Conservation (phyloP, 2,329 filamentous ascomycete genomes). For the Phialophora tarda region DNA sequence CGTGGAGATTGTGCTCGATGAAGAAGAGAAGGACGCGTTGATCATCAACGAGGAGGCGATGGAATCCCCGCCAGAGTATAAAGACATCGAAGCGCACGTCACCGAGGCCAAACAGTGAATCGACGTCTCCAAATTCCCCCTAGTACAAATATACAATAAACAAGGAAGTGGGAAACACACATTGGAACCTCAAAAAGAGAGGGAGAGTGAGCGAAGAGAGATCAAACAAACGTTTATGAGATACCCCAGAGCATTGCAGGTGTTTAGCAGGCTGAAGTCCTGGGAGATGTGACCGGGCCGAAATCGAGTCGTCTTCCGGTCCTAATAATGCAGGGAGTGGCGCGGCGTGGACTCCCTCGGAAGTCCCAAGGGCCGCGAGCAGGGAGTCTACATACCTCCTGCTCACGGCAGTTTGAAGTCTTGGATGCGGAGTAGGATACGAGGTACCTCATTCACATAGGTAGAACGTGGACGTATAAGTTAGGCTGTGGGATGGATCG, state of each 20-base stretch:
- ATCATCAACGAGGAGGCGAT: constrained; percentile 38
- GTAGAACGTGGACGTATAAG: neutral
- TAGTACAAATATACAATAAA: neutral
- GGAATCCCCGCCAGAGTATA: constrained; percentile 45
- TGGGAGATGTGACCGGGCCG: neutral
- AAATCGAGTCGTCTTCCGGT: neutral
- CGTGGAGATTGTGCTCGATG: constrained; percentile 39
- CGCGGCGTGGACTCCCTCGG: neutral
- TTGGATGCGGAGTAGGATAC: neutral
- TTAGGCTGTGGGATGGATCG: neutral
- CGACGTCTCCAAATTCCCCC: neutral
- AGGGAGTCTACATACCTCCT: neutral
- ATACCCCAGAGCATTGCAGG: constrained; percentile 33
- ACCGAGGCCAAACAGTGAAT: constrained; percentile 39
- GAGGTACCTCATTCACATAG: neutral
- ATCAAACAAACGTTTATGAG: constrained; percentile 16
- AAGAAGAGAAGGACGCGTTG: constrained; percentile 51
- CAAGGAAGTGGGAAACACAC: neutral
- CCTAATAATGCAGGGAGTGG: neutral
- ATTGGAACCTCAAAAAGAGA: neutral
- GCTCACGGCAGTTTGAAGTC: neutral
- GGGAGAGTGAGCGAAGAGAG: neutral
- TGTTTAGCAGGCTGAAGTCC: constrained; percentile 9
- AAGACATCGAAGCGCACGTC: constrained; percentile 39
- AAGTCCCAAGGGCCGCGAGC: neutral